phyloP scores from a whole-genome alignment of 805 yeast species.

The Starmerella apis region DNA sequence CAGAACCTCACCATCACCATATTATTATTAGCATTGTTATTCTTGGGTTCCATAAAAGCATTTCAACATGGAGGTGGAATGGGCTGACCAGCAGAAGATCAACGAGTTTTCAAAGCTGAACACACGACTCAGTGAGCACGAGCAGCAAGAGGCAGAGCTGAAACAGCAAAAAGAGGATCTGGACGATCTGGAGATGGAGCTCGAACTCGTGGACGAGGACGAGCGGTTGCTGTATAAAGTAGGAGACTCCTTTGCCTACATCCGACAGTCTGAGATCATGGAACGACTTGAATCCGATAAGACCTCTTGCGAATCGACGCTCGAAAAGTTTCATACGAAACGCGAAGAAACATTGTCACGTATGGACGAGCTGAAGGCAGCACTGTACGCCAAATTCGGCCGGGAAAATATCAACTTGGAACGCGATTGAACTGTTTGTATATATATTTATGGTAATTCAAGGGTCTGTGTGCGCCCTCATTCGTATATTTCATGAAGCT shows the following conservation, averaged over 20 bases:
- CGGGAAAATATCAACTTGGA: slow-evolving; percentile 70
- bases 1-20: not conserved
- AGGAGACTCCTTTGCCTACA: slow-evolving; percentile 66
- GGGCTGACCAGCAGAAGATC: slow-evolving; percentile 83
- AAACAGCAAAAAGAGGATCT: slow-evolving; percentile 72
- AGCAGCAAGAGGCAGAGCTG: slow-evolving; percentile 40
- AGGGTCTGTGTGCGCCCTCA: not conserved
- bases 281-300: slow-evolving; percentile 56
- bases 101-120: slow-evolving; percentile 80
- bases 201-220: slow-evolving; percentile 67
- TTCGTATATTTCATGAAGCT: no score
- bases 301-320: slow-evolving; percentile 42
- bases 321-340: slow-evolving; percentile 39
- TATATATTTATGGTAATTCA: not conserved
- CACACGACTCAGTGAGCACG: slow-evolving; percentile 51
- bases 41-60: not conserved
- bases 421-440: slow-evolving; percentile 30
- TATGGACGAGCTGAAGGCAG: slow-evolving; percentile 53
- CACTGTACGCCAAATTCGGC: slow-evolving; percentile 83
- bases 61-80: slow-evolving; percentile 43
- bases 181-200: slow-evolving; percentile 74
- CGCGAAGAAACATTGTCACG: slow-evolving; percentile 45
- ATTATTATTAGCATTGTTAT: no score
- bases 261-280: slow-evolving; percentile 57
- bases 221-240: slow-evolving; percentile 48